phyloP scores from a whole-genome alignment of 2,329 filamentous ascomycete species.

The Clarireedia paspali region DNA sequence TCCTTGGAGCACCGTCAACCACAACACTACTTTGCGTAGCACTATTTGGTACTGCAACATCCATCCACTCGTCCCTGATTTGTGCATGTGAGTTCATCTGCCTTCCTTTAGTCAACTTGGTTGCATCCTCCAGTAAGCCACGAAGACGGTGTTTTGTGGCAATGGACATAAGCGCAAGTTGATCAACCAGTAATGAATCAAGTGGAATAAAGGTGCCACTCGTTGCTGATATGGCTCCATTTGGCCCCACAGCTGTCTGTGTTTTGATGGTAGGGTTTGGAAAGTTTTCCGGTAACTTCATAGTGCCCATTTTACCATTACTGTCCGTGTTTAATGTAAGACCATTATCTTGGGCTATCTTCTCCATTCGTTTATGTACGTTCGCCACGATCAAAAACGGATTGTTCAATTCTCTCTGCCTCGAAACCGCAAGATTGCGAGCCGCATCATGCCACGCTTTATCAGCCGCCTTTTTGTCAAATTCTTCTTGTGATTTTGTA shows the following conservation, averaged over 20 bases:
- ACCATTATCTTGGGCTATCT: slow-evolving; percentile 51
- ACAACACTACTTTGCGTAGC: slow-evolving; percentile 28
- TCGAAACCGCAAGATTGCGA: slow-evolving; percentile 43
- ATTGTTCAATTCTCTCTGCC: slow-evolving; percentile 50
- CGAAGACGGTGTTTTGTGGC: slow-evolving; percentile 74
- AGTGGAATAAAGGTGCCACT: slow-evolving; percentile 65
- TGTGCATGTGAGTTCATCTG: slow-evolving; percentile 73
- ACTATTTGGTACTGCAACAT: slow-evolving; percentile 51
- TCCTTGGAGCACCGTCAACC: slow-evolving; percentile 24
- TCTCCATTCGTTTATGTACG: slow-evolving; percentile 40
- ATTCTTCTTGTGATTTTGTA: slow-evolving; percentile 50
- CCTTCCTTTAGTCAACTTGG: slow-evolving; percentile 60
- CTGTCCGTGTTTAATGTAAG: slow-evolving; percentile 47
- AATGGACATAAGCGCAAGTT: slow-evolving; percentile 74
- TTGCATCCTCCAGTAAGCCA: slow-evolving; percentile 69
- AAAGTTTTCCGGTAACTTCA: slow-evolving; percentile 26
- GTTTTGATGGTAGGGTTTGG: slow-evolving; percentile 37
- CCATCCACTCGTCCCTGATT: slow-evolving; percentile 67
- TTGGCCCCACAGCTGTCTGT: slow-evolving; percentile 49
- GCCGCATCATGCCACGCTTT: slow-evolving; percentile 60
- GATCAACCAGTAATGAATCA: slow-evolving; percentile 70
- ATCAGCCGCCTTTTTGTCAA: slow-evolving; percentile 57
- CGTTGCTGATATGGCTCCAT: slow-evolving; percentile 55
- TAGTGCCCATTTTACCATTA: slow-evolving; percentile 42
- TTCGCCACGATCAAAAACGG: slow-evolving; percentile 36